These are phyloP conservation scores for Pichia sorboxylosa DNA, from an alignment of 1,139 yeast species.

Conservation along the genomic window DNA sequence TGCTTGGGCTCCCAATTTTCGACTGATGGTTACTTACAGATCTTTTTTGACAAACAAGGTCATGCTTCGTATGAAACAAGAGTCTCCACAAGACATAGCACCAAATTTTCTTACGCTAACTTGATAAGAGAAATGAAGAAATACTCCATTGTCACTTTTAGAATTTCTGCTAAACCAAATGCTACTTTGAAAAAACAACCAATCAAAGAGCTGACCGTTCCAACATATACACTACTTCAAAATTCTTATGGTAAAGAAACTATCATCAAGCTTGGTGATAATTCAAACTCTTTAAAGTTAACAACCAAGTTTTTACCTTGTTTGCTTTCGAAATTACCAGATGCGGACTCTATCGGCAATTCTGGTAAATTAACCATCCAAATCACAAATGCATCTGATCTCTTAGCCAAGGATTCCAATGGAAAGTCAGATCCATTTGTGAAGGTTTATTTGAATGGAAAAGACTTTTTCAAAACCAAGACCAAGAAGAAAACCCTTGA, in stretches of 20 bases:
- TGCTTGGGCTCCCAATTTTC: conserved; percentile 47
- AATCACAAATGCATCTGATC: conserved; percentile 52
- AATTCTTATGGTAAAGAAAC: conserved; percentile 54
- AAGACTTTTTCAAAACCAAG: conserved; percentile 61
- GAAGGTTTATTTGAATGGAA: conserved; percentile 52
- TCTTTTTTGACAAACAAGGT: conserved; percentile 64
- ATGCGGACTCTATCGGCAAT: conserved; percentile 63
- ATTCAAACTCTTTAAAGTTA: conserved; percentile 40
- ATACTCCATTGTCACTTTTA: conserved; percentile 54
- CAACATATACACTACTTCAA: conserved; percentile 57
- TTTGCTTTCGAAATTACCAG: conserved; percentile 47
- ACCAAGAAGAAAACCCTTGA: conserved; percentile 74
- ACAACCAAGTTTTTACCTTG: conserved; percentile 78
- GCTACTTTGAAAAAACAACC: conserved; percentile 46
- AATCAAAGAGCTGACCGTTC: conserved; percentile 51
- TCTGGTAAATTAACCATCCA: conserved; percentile 63
- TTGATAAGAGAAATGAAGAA: conserved; percentile 59
- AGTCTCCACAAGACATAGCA: conserved; percentile 29
- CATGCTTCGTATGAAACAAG: conserved; percentile 49
- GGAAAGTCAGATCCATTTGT: conserved; percentile 92
- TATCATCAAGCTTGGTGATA: conserved; percentile 35
- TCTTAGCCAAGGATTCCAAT: conserved; percentile 74
- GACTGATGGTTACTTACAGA: conserved; percentile 52
- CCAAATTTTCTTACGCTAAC: conserved; percentile 60
- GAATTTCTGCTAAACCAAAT: conserved; percentile 44